A percentile compares a stretch with the other conserved stretches of the same genome.
These are phyloP conservation scores for Ilyonectria mors-panacis DNA, from an alignment of 2,329 filamentous ascomycete genomes.

Conservation along the genomic window DNA sequence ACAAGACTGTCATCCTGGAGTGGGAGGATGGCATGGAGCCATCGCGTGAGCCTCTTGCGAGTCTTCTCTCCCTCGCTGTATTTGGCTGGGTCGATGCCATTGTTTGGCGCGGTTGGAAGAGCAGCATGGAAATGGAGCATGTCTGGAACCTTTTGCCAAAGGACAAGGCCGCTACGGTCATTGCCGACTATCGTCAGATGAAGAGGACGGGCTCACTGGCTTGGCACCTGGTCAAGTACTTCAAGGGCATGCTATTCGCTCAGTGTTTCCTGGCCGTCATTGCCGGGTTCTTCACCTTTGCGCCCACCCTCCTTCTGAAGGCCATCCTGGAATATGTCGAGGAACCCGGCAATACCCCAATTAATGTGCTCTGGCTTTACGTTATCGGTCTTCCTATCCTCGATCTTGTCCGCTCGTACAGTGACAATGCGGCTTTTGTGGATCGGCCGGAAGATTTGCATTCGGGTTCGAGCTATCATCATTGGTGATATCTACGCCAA, in stretches of 20 bases:
- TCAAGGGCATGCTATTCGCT: slow-evolving; percentile 80
- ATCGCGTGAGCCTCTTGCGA: slow-evolving; percentile 88
- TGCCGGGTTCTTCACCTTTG: slow-evolving; percentile 88
- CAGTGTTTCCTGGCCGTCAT: slow-evolving; percentile 87
- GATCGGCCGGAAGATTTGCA: slow-evolving; percentile 95
- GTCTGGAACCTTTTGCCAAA: slow-evolving; percentile 93
- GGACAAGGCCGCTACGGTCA: slow-evolving; percentile 87
- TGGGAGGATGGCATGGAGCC: slow-evolving; percentile 92
- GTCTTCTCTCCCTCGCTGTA: slow-evolving; percentile 87
- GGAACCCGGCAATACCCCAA: slow-evolving; percentile 76
- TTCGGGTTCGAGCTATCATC: slow-evolving; percentile 92
- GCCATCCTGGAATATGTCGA: slow-evolving; percentile 97
- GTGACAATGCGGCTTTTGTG: slow-evolving; percentile 88
- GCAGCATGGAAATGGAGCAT: slow-evolving; percentile 84
- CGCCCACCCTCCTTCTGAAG: slow-evolving; percentile 90
- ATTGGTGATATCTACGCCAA: slow-evolving; percentile 99
- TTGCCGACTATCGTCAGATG: slow-evolving; percentile 86
- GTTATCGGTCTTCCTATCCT: slow-evolving; percentile 91
- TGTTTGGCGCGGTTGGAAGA: slow-evolving; percentile 89
- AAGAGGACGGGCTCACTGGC: slow-evolving; percentile 86
- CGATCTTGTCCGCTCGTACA: slow-evolving; percentile 84
- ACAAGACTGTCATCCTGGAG: slow-evolving; percentile 88
- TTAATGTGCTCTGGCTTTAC: slow-evolving; percentile 95
- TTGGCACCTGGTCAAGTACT: slow-evolving; percentile 87
- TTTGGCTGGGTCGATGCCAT: slow-evolving; percentile 94